phyloP scores from a whole-genome alignment of 257 asterid species.

The Gentiana straminea region DNA sequence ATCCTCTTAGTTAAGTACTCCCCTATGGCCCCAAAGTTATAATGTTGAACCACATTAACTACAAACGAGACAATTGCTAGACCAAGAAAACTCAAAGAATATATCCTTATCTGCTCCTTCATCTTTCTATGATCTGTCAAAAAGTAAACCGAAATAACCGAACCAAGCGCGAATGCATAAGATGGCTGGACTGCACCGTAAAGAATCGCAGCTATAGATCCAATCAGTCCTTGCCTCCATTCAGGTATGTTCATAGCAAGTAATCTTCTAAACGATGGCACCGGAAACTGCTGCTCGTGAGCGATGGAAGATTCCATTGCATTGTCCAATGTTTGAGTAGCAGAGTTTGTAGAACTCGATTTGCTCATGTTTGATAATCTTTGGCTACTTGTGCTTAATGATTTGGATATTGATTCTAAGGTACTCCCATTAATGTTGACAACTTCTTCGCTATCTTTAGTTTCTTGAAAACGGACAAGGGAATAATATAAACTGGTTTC shows the following conservation, averaged over 20 bases:
- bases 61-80: slow-evolving; percentile 57
- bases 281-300: slow-evolving; percentile 23
- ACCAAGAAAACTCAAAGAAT: slow-evolving; percentile 52
- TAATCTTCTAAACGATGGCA: slow-evolving; percentile 61
- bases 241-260: slow-evolving; percentile 85
- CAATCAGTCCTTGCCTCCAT: slow-evolving; percentile 66
- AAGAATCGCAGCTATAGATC: slow-evolving; percentile 51
- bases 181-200: slow-evolving; percentile 90
- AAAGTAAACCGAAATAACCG: slow-evolving; percentile 65
- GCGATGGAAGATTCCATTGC: slow-evolving; percentile 13
- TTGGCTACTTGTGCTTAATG: slow-evolving; percentile 32
- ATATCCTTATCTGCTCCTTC: slow-evolving; percentile 44
- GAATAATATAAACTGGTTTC: slow-evolving; percentile 45
- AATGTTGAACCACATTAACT: slow-evolving; percentile 60
- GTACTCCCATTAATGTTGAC: not conserved
- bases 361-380: slow-evolving; percentile 40
- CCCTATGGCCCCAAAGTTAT: slow-evolving; percentile 90
- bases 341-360: slow-evolving; percentile 56
- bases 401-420: slow-evolving; percentile 12
- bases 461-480: slow-evolving; percentile 61
- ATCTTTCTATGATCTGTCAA: slow-evolving; percentile 42
- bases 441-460: slow-evolving; percentile 19
- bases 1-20: slow-evolving; percentile 77
- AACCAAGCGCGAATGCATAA: slow-evolving; percentile 72
- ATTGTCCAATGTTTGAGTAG: slow-evolving; percentile 16